Evolutionary conservation across 306 rosid genomes (phyloP).

Genomic region (Erythrophleum fordii): DNA sequence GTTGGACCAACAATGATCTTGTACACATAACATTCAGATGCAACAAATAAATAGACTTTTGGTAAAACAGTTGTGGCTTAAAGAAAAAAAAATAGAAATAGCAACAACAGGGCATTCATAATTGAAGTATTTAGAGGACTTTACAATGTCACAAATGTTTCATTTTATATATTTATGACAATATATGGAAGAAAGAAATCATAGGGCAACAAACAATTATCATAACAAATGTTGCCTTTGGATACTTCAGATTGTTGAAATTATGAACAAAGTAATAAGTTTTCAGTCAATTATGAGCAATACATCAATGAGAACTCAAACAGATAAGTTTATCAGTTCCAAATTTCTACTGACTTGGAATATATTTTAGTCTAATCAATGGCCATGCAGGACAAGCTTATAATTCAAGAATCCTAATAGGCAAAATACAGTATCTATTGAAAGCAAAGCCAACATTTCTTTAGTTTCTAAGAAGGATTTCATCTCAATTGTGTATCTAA

Average conservation of each 20-base stretch:
- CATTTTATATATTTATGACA: not conserved
- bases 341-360: conserved; percentile 16
- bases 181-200: not conserved
- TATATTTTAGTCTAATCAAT: not conserved
- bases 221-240: not conserved
- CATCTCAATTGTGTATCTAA: not conserved
- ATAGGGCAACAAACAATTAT: not conserved
- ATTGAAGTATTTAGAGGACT: not conserved
- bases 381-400: not conserved
- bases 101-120: conserved; percentile 2
- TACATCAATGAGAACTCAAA: conserved; percentile 10
- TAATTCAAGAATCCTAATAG: conserved; percentile 3
- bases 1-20: not conserved
- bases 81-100: not conserved
- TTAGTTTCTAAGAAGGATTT: not conserved
- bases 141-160: not conserved
- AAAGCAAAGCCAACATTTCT: not conserved
- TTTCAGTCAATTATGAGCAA: conserved; percentile 10
- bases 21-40: not conserved
- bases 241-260: not conserved
- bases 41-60: not conserved
- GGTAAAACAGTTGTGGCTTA: not conserved
- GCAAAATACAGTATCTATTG: not conserved
- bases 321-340: conserved; percentile 4
- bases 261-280: not conserved